A percentile compares a stretch with the other conserved stretches of the same genome.
These are phyloP conservation scores for Fusarium tuaranense DNA, from an alignment of 2,329 filamentous ascomycete genomes.

Conservation along the genomic window DNA sequence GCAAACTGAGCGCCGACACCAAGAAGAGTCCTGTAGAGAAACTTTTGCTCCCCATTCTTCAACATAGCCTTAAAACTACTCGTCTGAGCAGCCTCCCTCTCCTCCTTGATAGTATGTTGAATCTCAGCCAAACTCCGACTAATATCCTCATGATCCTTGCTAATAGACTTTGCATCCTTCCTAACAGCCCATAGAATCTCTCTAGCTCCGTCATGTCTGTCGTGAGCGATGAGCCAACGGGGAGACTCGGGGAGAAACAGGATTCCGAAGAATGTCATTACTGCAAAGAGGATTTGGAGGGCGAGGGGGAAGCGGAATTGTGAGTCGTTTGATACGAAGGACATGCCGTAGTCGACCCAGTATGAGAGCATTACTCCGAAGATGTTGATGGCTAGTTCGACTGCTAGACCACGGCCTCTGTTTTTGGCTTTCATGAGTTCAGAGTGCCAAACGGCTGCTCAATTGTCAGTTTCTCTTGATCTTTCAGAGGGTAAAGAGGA, in stretches of 20 bases:
- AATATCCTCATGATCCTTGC: slow-evolving; percentile 43
- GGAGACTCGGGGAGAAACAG: slow-evolving; percentile 59
- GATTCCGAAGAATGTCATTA: slow-evolving; percentile 50
- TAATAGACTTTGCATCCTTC: slow-evolving; percentile 40
- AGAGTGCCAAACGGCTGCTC: slow-evolving; percentile 54
- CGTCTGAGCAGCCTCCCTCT: slow-evolving; percentile 51
- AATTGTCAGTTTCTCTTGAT: not conserved
- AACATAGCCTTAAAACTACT: slow-evolving; percentile 51
- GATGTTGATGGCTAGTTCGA: slow-evolving; percentile 54
- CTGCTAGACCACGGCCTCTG: slow-evolving; percentile 47
- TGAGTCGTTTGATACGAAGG: slow-evolving; percentile 48
- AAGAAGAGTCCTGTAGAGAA: slow-evolving; percentile 53
- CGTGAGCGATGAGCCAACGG: slow-evolving; percentile 53
- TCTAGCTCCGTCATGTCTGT: slow-evolving; percentile 56
- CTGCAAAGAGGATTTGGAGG: slow-evolving; percentile 56
- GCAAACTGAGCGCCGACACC: slow-evolving; percentile 60
- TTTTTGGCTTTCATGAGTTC: slow-evolving; percentile 55
- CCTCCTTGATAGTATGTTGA: slow-evolving; percentile 53
- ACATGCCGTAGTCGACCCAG: slow-evolving; percentile 55
- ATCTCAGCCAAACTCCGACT: slow-evolving; percentile 51
- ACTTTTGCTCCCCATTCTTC: slow-evolving; percentile 57
- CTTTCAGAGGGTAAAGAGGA: not conserved
- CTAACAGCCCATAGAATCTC: slow-evolving; percentile 49
- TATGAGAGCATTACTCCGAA: slow-evolving; percentile 51
- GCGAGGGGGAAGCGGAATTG: slow-evolving; percentile 60